Evolutionary conservation across 352 stramenopile genomes (phyloP).

Genomic region (Phytophthora constricta): DNA sequence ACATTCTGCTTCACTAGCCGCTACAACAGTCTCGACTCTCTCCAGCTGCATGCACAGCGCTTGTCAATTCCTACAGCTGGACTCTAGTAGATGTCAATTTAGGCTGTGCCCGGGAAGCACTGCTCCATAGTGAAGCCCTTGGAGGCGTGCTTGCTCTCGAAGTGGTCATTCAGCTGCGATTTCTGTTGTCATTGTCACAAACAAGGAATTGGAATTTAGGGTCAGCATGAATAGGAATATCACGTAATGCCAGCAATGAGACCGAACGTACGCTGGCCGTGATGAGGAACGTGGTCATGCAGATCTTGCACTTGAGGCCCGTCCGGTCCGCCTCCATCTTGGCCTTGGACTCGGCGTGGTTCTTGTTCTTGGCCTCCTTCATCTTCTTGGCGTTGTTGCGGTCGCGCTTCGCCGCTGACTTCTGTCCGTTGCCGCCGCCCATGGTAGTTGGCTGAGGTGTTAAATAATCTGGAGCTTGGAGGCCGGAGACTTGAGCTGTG

Average conservation of each 20-base stretch:
- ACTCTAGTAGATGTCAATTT: constrained; percentile 8
- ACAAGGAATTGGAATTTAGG: not conserved
- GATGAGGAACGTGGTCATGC: constrained; percentile 88
- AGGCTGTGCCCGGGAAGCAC: constrained; percentile 63
- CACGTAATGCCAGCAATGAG: not conserved
- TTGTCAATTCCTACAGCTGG: constrained; percentile 14
- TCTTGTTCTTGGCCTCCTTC: constrained; percentile 85
- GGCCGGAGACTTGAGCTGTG: constrained; percentile 20
- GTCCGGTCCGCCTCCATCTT: constrained; percentile 86
- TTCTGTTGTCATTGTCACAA: constrained; percentile 39
- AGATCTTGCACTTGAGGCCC: constrained; percentile 90
- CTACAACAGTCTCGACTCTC: too few species aligned
- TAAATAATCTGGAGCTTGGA: constrained; percentile 4
- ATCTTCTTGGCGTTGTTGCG: constrained; percentile 88
- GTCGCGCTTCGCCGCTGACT: constrained; percentile 80
- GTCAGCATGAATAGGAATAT: constrained; percentile 2
- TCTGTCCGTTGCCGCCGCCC: constrained; percentile 86
- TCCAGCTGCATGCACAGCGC: not conserved
- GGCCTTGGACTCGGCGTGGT: constrained; percentile 76
- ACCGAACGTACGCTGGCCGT: constrained; percentile 70
- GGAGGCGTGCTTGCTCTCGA: constrained; percentile 76
- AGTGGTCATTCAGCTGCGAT: constrained; percentile 82
- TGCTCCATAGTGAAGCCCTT: constrained; percentile 83
- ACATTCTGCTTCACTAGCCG: too few species aligned
- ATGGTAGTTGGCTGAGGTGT: constrained; percentile 43